Base-by-base conservation (phyloP, 2,329 filamentous ascomycete genomes). In the Chrysoporthe cubensis region DNA sequence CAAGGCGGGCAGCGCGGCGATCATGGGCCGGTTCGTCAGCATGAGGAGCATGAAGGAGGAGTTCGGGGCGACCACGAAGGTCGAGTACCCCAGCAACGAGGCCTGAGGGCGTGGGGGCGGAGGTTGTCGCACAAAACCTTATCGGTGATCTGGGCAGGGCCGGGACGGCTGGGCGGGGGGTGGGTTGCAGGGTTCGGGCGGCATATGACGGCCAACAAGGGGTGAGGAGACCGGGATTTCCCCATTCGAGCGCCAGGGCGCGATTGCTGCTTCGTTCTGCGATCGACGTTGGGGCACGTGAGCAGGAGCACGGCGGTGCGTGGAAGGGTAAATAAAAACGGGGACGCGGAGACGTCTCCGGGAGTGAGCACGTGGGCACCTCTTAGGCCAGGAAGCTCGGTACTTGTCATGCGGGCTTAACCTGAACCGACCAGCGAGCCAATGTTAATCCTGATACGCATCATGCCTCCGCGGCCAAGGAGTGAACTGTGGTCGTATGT, bases 21-120 rank as follows among this genome's bases (percentile, higher is more conserved):
- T 84, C 68, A 73, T 88, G 70, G 77, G 79, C 68, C 79, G 85
- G 26, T 87, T 87, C 72, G 82, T 84, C 16, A 84, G 82, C 72
- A 78, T 81, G 66, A 76, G 85, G 64, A 82, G 82, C 6, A 79
- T 88, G 71, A 88, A 87, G 87, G 91, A 94, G 83, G 91, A 93
- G 82, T 94, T 92, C 74, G 80, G 81, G 70, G 80, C 87, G 3
- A 89, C 87, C 44, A 84, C 84, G 44, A 82, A 84, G 77, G 89
- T 93, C 43, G 77, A 78, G 64, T 94, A 94, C 77, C 89, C 90
- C 26, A 92, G 90, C 80, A 93, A 93, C 78, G 89, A 90, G 78
- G 79, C 84, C 26, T 89, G 77, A 76, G 63, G 8, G 48, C 21
- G 14, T 34, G 16, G 34, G 21, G 26, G 68, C 65, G 32, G 62